Conservation (phyloP, 257 asterid species). For the Solanum etuberosum region DNA sequence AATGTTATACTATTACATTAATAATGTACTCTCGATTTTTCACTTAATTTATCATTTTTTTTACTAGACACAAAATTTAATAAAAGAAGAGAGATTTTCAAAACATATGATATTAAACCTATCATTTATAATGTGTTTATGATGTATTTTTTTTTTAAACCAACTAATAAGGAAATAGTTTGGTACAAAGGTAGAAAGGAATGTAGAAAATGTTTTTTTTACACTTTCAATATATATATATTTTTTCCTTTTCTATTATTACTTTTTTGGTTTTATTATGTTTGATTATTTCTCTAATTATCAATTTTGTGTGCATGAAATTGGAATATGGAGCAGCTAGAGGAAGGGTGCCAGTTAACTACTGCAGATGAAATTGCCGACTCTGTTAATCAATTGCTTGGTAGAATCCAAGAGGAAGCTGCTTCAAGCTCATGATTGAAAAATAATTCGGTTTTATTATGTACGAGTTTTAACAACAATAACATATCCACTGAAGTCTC, state of each 20-base stretch:
- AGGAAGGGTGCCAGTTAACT: slow-evolving; percentile 38
- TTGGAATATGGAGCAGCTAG: slow-evolving; percentile 15
- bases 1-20: background rate
- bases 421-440: slow-evolving; percentile 3
- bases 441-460: background rate
- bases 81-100: background rate
- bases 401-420: slow-evolving; percentile 27
- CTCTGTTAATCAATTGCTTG: slow-evolving; percentile 28
- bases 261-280: background rate
- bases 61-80: background rate
- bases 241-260: background rate
- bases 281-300: background rate
- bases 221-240: background rate
- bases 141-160: background rate
- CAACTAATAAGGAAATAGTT: background rate
- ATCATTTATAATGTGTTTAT: background rate
- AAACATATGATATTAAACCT: background rate
- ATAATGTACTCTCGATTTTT: background rate
- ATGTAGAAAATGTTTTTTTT: background rate
- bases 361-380: slow-evolving; percentile 40
- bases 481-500: background rate
- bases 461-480: background rate
- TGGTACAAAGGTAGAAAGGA: background rate
- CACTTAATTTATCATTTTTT: background rate
- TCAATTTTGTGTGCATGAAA: background rate